Conservation (phyloP, 345 rosid genomes). For the Turnera subulata region DNA sequence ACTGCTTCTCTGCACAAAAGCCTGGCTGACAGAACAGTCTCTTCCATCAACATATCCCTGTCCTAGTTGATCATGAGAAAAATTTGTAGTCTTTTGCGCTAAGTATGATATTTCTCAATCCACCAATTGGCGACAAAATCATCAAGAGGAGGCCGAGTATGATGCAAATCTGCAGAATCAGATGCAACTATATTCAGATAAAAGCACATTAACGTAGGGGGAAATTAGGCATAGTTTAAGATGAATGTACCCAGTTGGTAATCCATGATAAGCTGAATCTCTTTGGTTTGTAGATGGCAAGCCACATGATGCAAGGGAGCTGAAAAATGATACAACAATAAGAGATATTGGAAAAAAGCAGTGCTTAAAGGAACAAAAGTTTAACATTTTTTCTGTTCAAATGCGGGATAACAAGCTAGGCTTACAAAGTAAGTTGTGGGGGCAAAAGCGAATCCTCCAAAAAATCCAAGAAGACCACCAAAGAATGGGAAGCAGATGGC, state of each 20-base stretch:
- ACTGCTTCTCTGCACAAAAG: background rate
- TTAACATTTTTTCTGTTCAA: background rate
- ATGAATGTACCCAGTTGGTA: slow-evolving; percentile 22
- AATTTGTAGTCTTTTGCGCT: slow-evolving; percentile 49
- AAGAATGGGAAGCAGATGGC: slow-evolving; percentile 30
- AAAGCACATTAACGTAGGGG: background rate
- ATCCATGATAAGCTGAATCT: slow-evolving; percentile 26
- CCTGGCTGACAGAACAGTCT: background rate
- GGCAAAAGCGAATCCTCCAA: slow-evolving; percentile 30
- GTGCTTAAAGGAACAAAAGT: background rate
- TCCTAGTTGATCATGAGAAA: slow-evolving; percentile 36
- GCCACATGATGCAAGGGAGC: slow-evolving; percentile 32
- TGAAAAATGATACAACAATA: slow-evolving; percentile 2
- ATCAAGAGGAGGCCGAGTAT: slow-evolving; percentile 54
- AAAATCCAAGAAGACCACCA: slow-evolving; percentile 27
- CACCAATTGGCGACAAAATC: slow-evolving; percentile 79
- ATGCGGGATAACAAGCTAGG: background rate
- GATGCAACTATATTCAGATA: background rate
- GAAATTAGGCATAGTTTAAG: background rate
- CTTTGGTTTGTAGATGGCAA: slow-evolving; percentile 25
- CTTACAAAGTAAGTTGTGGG: slow-evolving; percentile 30
- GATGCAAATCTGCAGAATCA: slow-evolving; percentile 67
- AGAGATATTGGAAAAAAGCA: background rate
- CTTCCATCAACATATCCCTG: background rate
- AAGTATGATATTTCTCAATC: slow-evolving; percentile 58